Evolutionary conservation across 768 basidiomycete genomes (phyloP), one percentile per base, ranked within the genome.

Genomic region (Mycena filopes): DNA sequence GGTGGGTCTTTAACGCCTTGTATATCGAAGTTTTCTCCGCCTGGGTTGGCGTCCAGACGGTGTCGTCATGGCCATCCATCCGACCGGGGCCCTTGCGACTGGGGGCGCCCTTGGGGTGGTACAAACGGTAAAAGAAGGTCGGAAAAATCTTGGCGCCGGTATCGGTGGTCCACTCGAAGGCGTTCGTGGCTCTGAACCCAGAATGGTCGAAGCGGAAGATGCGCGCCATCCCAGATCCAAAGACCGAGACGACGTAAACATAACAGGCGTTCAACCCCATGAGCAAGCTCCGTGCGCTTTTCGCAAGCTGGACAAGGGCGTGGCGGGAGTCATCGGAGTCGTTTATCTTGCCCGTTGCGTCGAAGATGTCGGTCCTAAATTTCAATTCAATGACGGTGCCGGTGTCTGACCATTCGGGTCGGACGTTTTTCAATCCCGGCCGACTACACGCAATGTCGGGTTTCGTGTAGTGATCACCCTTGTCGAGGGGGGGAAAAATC

Each of bases 191-290:
- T 15, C 16, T 40, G 55, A 53, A 67, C 3, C 60, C 66, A 0
- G 60, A 36, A 16, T 40, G 66, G 40, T 67, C 66, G 40, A 67
- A 61, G 45, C 60, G 55, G 4, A 67, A 36, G 18, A 67, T 43
- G 9, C 60, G 66, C 3, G 60, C 60, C 25, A 18, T 1, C 1
- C 1, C 23, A 21, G 21, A 20, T 11, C 15, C 7, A 23, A 58
- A 63, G 7, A 53, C 31, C 10, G 60, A 23, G 4, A 59, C 43
- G 20, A 62, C 60, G 20, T 46, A 67, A 1, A 47, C 60, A 31
- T 41, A 38, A 29, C 65, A 62, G 20, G 31, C 13, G 12, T 55
- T 28, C 18, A 36, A 54, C 1, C 41, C 43, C 38, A 51, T 57
- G 43, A 62, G 41, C 21, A 67, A 28, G 43, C 45, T 58, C 11